phyloP scores from a whole-genome alignment of 2,329 filamentous ascomycete genomes.

The Ophiostoma fasciatum region DNA sequence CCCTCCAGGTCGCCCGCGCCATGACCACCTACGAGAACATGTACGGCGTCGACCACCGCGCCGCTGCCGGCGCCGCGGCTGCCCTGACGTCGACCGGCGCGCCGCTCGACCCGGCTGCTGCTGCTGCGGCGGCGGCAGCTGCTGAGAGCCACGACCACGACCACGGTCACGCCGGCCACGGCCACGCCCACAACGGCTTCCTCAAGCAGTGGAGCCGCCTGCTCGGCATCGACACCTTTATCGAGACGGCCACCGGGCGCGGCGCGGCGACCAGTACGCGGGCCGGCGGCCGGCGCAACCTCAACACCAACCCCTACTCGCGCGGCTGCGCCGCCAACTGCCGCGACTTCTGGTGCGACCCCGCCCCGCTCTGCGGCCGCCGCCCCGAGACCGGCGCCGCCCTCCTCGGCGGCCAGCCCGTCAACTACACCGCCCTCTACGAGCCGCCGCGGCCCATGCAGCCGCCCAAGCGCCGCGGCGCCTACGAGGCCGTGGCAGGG shows the following conservation, averaged over 20 bases:
- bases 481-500: slow-evolving; percentile 48
- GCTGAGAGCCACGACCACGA: slow-evolving; percentile 27
- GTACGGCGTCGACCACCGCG: slow-evolving; percentile 57
- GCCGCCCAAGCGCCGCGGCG: slow-evolving; percentile 27
- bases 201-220: slow-evolving; percentile 70
- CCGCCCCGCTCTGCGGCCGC: slow-evolving; percentile 59
- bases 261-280: slow-evolving; percentile 47
- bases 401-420: slow-evolving; percentile 58
- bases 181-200: slow-evolving; percentile 38
- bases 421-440: slow-evolving; percentile 85
- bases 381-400: slow-evolving; percentile 59
- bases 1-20: slow-evolving; percentile 80
- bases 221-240: slow-evolving; percentile 83
- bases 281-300: slow-evolving; percentile 34
- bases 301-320: slow-evolving; percentile 59
- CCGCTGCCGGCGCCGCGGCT: slow-evolving; percentile 24
- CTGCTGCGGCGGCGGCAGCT: too few relatives aligned
- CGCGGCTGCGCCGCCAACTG: slow-evolving; percentile 78
- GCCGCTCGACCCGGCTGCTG: slow-evolving; percentile 51
- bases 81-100: slow-evolving; percentile 60
- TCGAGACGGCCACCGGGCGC: slow-evolving; percentile 78
- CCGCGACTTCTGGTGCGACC: slow-evolving; percentile 91
- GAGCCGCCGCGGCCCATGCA: slow-evolving; percentile 52
- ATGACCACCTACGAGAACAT: slow-evolving; percentile 97
- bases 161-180: slow-evolving; percentile 26